Percentiles rank a stretch among this genome's conserved stretches.
These are phyloP conservation scores for Pistacia vera DNA, from an alignment of 345 rosid genomes.

Conservation along the genomic window DNA sequence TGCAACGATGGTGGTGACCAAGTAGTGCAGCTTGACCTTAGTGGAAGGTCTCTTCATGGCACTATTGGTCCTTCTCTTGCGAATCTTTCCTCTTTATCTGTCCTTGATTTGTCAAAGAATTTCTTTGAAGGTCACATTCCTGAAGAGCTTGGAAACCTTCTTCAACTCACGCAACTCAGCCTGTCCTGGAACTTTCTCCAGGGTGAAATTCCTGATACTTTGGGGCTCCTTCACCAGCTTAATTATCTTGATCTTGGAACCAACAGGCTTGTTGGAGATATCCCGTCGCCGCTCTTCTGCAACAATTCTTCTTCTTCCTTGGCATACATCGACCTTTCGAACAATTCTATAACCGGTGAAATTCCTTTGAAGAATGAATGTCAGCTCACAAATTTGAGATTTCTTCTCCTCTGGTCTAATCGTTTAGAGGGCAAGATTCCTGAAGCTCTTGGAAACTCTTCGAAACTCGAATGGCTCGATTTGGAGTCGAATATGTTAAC, in stretches of 20 bases:
- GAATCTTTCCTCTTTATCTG: conserved; percentile 55
- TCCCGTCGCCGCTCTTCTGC: conserved; percentile 67
- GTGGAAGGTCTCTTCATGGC: conserved; percentile 60
- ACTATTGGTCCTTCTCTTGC: conserved; percentile 61
- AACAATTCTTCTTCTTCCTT: conserved; percentile 56
- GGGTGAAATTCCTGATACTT: conserved; percentile 60
- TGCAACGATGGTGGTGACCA: conserved; percentile 55
- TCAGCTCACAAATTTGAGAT: conserved; percentile 52
- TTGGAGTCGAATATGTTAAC: conserved; percentile 67
- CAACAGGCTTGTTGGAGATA: conserved; percentile 54
- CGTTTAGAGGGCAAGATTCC: conserved; percentile 61
- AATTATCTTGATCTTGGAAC: conserved; percentile 64
- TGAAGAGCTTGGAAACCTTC: conserved; percentile 53
- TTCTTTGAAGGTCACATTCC: conserved; percentile 69
- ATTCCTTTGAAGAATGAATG: conserved; percentile 59
- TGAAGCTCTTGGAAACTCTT: conserved; percentile 57
- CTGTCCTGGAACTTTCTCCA: conserved; percentile 69
- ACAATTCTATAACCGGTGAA: conserved; percentile 68
- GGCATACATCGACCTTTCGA: conserved; percentile 74
- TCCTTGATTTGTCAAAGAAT: conserved; percentile 82
- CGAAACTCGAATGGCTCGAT: conserved; percentile 81
- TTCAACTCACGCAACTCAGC: conserved; percentile 55
- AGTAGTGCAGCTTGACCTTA: conserved; percentile 57
- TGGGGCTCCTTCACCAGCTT: conserved; percentile 50
- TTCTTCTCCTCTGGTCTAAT: conserved; percentile 85